Base-by-base conservation (phyloP, 345 rosid genomes). In the Gossypium raimondii region DNA sequence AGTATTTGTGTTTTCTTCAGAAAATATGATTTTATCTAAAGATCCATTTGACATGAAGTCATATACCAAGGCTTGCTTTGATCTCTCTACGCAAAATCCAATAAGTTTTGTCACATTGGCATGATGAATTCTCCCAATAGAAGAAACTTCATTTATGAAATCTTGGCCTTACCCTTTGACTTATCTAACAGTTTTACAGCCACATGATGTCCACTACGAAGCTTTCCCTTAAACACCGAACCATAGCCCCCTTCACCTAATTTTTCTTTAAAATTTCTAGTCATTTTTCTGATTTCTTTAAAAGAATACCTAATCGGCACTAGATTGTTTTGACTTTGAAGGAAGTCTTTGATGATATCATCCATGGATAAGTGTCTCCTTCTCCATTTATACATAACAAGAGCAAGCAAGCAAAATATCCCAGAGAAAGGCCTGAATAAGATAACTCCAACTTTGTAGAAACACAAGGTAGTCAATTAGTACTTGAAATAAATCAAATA, bases 221-320 rank as follows among this genome's bases (percentile, higher is more conserved):
- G 70, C 27, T 50, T 60, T 38, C 75, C 75, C 38, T 61, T 76
- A 29, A 58, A 76, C 11, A 76, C 71, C 0, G 55, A 70, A 6
- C 79, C 75, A 70, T 24, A 70, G 4, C 70, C 70, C 4, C 74
- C 79, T 48, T 70, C 16, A 20, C 74, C 79, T 22, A 77, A 45
- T 52, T 59, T 50, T 0, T 70, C 44, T 25, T 38, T 58, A 60
- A 76, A 27, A 50, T 17, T 25, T 4, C 63, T 11, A 11, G 63
- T 58, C 16, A 59, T 24, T 11, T 59, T 59, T 25, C 22, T 70
- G 1, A 76, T 58, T 6, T 76, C 52, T 11, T 34, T 27, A 60
- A n/a, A 70, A 9, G 71, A 76, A 51, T 70, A 76, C 55, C 75
- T 70, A 2, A 24, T 61, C 0, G 22, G 62, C 13, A 41, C 13